These are phyloP conservation scores for Ophiostoma tasmaniense DNA, from an alignment of 2,329 filamentous ascomycete species.

Conservation along the genomic window DNA sequence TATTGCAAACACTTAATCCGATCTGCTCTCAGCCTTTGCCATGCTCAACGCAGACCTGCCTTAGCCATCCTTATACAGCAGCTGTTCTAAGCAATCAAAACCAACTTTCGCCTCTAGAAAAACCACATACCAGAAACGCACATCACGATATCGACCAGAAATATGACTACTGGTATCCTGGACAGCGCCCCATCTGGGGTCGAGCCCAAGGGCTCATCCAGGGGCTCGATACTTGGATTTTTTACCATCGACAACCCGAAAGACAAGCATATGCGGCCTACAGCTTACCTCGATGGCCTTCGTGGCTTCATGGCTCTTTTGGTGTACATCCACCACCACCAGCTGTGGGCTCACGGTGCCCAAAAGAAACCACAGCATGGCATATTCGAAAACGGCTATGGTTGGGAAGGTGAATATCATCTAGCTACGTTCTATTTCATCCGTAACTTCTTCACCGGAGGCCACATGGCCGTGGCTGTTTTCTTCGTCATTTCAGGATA, in stretches of 20 bases:
- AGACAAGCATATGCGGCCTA: slow-evolving; percentile 34
- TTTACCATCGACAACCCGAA: not conserved
- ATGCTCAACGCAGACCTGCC: not conserved
- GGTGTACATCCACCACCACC: slow-evolving; percentile 56
- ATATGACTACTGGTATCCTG: not conserved
- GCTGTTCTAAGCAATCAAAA: not conserved
- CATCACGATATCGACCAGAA: not conserved
- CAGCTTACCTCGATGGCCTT: slow-evolving; percentile 57
- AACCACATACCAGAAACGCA: not conserved
- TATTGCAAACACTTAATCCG: not conserved
- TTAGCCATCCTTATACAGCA: not conserved
- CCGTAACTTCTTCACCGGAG: slow-evolving; percentile 51
- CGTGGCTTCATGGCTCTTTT: slow-evolving; percentile 59
- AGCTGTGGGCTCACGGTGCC: slow-evolving; percentile 46
- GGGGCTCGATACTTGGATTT: not conserved
- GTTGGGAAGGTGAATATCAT: slow-evolving; percentile 40
- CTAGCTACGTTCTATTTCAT: slow-evolving; percentile 48
- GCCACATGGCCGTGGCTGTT: slow-evolving; percentile 50
- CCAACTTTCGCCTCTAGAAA: not conserved
- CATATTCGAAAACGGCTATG: slow-evolving; percentile 46
- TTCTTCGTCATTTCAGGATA: slow-evolving; percentile 46
- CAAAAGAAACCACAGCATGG: slow-evolving; percentile 24
- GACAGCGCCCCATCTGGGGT: not conserved
- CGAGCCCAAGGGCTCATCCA: too few relatives aligned
- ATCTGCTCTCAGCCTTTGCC: not conserved